phyloP scores from a whole-genome alignment of 2,329 filamentous ascomycete species.

The Aspergillus quadricinctus region DNA sequence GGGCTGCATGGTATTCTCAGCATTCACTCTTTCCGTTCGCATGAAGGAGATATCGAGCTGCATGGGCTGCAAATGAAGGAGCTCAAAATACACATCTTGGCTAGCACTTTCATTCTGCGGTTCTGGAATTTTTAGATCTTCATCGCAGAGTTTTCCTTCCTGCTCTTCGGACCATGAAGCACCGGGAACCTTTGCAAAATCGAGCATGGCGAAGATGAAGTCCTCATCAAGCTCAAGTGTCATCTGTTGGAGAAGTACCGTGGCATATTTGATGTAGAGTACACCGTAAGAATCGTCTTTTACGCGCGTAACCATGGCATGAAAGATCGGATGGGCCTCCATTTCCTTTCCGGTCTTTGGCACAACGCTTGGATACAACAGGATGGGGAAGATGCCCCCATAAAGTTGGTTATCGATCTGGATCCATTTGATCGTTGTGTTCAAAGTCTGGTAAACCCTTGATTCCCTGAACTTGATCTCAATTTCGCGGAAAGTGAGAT shows the following conservation, averaged over 20 bases:
- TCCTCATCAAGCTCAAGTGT: constrained; percentile 96
- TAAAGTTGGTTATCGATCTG: constrained; percentile 99
- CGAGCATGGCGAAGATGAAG: constrained; percentile 92
- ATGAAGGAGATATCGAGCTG: constrained; percentile 97
- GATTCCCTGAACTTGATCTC: constrained; percentile 90
- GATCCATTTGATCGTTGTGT: constrained; percentile 93
- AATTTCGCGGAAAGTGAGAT: constrained; percentile 87
- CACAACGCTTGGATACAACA: constrained; percentile 94
- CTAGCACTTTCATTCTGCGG: constrained; percentile 78
- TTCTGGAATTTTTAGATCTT: constrained; percentile 85
- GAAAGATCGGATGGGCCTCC: constrained; percentile 90
- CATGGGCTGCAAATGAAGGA: constrained; percentile 96
- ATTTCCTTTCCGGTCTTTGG: constrained; percentile 96
- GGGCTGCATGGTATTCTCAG: constrained; percentile 86
- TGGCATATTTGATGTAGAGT: constrained; percentile 97
- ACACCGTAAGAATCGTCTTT: constrained; percentile 99
- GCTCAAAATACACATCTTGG: constrained; percentile 96
- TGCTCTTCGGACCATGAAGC: constrained; percentile 81
- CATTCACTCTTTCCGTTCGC: constrained; percentile 92
- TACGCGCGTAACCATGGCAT: constrained; percentile 84
- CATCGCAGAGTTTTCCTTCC: constrained; percentile 82
- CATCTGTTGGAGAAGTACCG: constrained; percentile 92
- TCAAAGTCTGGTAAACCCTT: constrained; percentile 86
- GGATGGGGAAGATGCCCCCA: constrained; percentile 94
- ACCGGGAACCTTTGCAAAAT: constrained; percentile 90